Evolutionary conservation across 2,329 filamentous ascomycete species (phyloP).

Genomic region (Sordariomycetes sp.): DNA sequence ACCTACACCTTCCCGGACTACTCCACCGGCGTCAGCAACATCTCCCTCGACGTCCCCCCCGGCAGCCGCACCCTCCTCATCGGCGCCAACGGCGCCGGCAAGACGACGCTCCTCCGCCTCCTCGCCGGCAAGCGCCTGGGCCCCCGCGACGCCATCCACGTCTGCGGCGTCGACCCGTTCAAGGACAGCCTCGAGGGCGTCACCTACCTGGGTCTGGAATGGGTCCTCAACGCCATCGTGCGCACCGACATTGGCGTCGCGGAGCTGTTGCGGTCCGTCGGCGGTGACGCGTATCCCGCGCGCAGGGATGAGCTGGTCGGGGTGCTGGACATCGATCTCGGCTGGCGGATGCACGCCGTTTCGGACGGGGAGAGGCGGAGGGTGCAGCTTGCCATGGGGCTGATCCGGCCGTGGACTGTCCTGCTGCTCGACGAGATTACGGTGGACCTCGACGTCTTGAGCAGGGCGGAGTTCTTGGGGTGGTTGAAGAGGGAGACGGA

Average conservation of each 20-base stretch:
- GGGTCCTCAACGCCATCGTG: conserved; percentile 95
- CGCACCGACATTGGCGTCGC: conserved; percentile 86
- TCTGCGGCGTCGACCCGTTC: conserved; percentile 85
- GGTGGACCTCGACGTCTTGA: conserved; percentile 84
- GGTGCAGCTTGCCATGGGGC: conserved; percentile 92
- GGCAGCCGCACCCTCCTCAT: conserved; percentile 83
- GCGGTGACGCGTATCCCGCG: conserved; percentile 69
- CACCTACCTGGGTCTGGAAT: conserved; percentile 93
- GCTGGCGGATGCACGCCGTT: conserved; percentile 93
- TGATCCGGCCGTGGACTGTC: conserved; percentile 83
- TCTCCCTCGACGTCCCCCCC: conserved; percentile 65
- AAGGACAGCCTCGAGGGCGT: conserved; percentile 81
- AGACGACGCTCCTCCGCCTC: conserved; percentile 90
- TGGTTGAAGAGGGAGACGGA: conserved; percentile 86
- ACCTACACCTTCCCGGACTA: conserved; percentile 85
- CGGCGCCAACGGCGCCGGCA: conserved; percentile 92
- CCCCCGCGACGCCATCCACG: conserved; percentile 57
- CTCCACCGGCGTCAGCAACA: conserved; percentile 60
- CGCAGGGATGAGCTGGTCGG: conserved; percentile 75
- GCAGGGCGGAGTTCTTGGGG: conserved; percentile 67
- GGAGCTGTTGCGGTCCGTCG: conserved; percentile 73
- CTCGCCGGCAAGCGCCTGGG: conserved; percentile 91
- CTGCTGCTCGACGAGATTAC: conserved; percentile 93
- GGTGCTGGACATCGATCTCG: conserved; percentile 83
- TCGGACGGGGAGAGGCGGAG: conserved; percentile 82